Evolutionary conservation across 495 filamentous ascomycete species (phyloP).

Genomic region (Staphylotrichum tortipilum): DNA sequence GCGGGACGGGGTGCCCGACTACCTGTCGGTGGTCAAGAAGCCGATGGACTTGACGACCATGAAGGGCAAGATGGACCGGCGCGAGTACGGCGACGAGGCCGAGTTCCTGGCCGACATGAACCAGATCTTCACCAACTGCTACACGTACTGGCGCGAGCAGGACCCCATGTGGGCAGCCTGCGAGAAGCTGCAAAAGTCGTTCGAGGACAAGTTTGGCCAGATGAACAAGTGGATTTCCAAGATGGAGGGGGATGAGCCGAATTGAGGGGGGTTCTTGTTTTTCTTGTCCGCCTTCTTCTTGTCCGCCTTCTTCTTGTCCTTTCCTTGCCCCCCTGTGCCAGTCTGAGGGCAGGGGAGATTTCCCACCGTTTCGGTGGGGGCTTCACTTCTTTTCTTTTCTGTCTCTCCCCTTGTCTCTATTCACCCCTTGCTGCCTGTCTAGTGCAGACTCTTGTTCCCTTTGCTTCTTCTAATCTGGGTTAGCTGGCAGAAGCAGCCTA

Average conservation of each 20-base stretch:
- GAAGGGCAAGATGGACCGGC: constrained; percentile 40
- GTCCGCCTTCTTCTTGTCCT: too few species aligned
- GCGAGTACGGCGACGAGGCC: constrained; percentile 33
- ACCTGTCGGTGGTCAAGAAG: constrained; percentile 36
- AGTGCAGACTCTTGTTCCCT: too few species aligned
- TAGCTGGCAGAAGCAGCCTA: too few species aligned
- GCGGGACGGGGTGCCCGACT: constrained; percentile 40
- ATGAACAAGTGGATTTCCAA: constrained; percentile 45
- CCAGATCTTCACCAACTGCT: constrained; percentile 44
- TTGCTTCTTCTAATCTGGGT: too few species aligned
- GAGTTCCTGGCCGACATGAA: constrained; percentile 41
- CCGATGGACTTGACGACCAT: constrained; percentile 45
- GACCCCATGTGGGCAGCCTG: constrained; percentile 38
- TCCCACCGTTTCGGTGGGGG: too few species aligned
- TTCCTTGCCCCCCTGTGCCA: too few species aligned
- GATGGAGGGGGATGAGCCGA: constrained; percentile 35
- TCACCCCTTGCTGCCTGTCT: too few species aligned
- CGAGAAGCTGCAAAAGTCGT: constrained; percentile 41
- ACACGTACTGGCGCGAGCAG: constrained; percentile 34
- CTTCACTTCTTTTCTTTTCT: too few species aligned
- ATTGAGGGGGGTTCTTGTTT: too few species aligned
- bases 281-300: neutral
- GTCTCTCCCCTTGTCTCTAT: too few species aligned
- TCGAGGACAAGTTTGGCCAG: constrained; percentile 40
- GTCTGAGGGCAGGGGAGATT: too few species aligned